Evolutionary conservation across 805 yeast species (phyloP).

Genomic region (Saccharomycopsis olivae): DNA sequence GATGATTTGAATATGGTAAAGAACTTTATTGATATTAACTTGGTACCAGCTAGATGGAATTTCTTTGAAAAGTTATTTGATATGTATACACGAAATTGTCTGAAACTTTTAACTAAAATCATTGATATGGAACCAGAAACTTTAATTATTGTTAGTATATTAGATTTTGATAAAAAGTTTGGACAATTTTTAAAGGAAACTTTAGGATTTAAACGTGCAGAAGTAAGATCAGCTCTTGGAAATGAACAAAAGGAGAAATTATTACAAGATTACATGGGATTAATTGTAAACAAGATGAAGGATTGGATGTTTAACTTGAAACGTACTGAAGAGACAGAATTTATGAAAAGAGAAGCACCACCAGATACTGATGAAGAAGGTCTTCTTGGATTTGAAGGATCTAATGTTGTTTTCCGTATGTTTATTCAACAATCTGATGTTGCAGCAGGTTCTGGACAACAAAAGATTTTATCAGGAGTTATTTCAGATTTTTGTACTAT

Average conservation of each 20-base stretch:
- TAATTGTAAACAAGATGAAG: conserved; percentile 61
- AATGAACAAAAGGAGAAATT: conserved; percentile 64
- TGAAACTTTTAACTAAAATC: conserved; percentile 51
- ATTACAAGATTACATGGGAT: conserved; percentile 65
- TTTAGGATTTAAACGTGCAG: conserved; percentile 37
- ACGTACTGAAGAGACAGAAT: conserved; percentile 54
- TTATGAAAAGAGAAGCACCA: conserved; percentile 53
- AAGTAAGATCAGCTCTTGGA: conserved; percentile 47
- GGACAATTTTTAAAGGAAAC: conserved; percentile 38
- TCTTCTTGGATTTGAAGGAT: conserved; percentile 59
- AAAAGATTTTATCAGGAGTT: conserved; percentile 68
- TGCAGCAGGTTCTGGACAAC: conserved; percentile 77
- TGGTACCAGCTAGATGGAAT: conserved; percentile 70
- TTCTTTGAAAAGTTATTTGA: conserved; percentile 50
- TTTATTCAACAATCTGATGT: conserved; percentile 84
- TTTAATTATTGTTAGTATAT: conserved; percentile 54
- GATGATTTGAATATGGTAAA: conserved; percentile 59
- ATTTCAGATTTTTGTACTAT: conserved; percentile 58
- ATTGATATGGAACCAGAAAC: conserved; percentile 75
- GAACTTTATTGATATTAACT: conserved; percentile 41
- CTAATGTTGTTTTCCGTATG: conserved; percentile 70
- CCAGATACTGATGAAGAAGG: conserved; percentile 67
- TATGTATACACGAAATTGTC: conserved; percentile 58
- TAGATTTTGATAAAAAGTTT: conserved; percentile 69
- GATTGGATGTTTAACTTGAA: conserved; percentile 77